Evolutionary conservation across 75 land plant genomes (phyloP).

Genomic region (Larix kaempferi): DNA sequence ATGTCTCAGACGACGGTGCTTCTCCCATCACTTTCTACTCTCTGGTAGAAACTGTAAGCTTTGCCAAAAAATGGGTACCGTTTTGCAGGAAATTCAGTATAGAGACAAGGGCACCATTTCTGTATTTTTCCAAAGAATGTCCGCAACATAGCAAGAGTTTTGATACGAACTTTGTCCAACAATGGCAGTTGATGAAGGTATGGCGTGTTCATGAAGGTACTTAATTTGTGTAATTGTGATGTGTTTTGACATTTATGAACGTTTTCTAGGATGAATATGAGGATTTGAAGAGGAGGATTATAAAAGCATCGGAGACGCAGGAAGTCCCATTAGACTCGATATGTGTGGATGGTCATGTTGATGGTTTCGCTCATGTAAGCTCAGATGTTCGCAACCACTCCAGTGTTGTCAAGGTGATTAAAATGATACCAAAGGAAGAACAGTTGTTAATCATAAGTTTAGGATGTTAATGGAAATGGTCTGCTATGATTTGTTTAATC

Average conservation of each 20-base stretch:
- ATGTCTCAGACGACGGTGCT: constrained; percentile 17
- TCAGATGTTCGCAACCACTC: not conserved
- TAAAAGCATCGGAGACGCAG: constrained; percentile 1
- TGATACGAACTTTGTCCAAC: not conserved
- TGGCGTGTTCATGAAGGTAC: not conserved
- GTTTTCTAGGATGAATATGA: not conserved
- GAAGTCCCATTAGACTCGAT: not conserved
- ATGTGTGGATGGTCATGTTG: not conserved
- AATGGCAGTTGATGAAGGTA: not conserved
- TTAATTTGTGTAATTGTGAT: not conserved
- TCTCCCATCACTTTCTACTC: constrained; percentile 10
- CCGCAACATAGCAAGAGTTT: not conserved
- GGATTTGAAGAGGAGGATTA: not conserved
- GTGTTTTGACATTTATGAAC: not conserved
- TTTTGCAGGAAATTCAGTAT: constrained; percentile 7
- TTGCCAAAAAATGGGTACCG: constrained; percentile 12
- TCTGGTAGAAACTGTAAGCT: not conserved
- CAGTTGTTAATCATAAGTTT: too few species aligned
- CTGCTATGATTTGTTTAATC: too few species aligned
- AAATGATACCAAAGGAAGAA: too few species aligned
- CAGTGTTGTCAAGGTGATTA: constrained; percentile 1
- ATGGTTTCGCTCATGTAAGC: not conserved
- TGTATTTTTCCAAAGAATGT: not conserved
- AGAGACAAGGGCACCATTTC: not conserved
- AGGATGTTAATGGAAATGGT: not conserved